Evolutionary conservation across 768 basidiomycete species (phyloP), one percentile per base, ranked within the genome.

Genomic region (Boletus eberwhitei): DNA sequence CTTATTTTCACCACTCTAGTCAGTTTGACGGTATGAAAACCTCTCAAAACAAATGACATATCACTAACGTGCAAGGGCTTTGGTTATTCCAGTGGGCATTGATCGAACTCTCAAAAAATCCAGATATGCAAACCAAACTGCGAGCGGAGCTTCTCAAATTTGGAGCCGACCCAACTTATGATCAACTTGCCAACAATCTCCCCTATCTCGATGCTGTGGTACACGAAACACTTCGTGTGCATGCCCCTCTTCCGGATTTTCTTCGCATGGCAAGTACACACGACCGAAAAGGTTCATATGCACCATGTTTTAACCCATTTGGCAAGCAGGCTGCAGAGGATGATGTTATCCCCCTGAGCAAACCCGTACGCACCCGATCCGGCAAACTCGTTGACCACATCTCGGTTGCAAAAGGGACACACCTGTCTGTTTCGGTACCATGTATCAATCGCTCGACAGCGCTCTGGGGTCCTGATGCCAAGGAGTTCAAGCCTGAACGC

Each of bases 391-490:
- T 79, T 17, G 64, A 71, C 22, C 71, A 68, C n/a, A 66, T 87
- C 46, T 42, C 71, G 6, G 67, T 87, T 36, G 70, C 74, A 19
- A 80, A 79, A 54, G 84, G 79, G 4, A 79, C 77, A 1, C 52
- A 61, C 1, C 53, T 88, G 29, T 54, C 71, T 12, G 64, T 78
- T 4, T 77, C 80, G 2, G 74, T 84, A 26, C 49, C 64, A 7
- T 68, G 70, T 21, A 72, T 83, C 48, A 86, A 87, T 64, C 65
- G 72, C 8, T 78, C 80, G n/a, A 74, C 73, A 49, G 67, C 65
- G 1, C 64, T 86, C 34, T 89, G 88, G 87, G 87, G 87, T 2
- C 62, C 73, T 0, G 78, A 84, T 52, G 78, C 84, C 4, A 74
- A 76, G 22, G 76, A 76, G 44, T 90, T 84, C 65, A 73, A 78